These are phyloP conservation scores for Macaranga tanarius DNA, from an alignment of 441 rosid genomes.

Conservation along the genomic window DNA sequence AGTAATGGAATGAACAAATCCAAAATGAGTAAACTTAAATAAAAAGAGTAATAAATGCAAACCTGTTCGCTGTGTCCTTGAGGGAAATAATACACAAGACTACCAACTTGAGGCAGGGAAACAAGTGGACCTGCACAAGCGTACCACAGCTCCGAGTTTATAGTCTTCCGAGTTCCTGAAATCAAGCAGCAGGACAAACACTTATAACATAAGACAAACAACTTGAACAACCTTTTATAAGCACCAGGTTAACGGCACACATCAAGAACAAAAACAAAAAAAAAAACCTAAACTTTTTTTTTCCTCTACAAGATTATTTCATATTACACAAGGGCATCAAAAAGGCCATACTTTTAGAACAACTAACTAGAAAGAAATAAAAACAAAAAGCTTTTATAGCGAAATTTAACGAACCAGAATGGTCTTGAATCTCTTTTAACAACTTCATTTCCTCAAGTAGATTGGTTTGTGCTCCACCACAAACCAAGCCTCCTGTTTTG, in stretches of 20 bases:
- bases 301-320: neutral
- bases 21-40: neutral
- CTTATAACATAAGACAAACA: neutral
- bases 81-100: slow-evolving; percentile 88
- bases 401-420: slow-evolving; percentile 58
- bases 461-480: slow-evolving; percentile 41
- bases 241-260: neutral
- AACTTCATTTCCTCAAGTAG: slow-evolving; percentile 86
- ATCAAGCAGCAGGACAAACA: slow-evolving; percentile 14
- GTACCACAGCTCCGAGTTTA: slow-evolving; percentile 92
- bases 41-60: slow-evolving; percentile 21
- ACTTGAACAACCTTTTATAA: neutral
- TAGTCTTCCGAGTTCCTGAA: slow-evolving; percentile 65
- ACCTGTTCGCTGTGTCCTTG: slow-evolving; percentile 99
- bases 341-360: slow-evolving; percentile 15
- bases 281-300: slow-evolving; percentile 1
- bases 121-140: slow-evolving; percentile 99
- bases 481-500: slow-evolving; percentile 42
- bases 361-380: neutral
- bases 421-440: slow-evolving; percentile 78
- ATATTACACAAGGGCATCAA: neutral
- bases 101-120: slow-evolving; percentile 86
- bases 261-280: neutral
- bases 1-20: neutral
- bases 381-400: neutral